These are phyloP conservation scores for Rhodomyrtus psidioides DNA, from an alignment of 441 rosid genomes.

Conservation along the genomic window DNA sequence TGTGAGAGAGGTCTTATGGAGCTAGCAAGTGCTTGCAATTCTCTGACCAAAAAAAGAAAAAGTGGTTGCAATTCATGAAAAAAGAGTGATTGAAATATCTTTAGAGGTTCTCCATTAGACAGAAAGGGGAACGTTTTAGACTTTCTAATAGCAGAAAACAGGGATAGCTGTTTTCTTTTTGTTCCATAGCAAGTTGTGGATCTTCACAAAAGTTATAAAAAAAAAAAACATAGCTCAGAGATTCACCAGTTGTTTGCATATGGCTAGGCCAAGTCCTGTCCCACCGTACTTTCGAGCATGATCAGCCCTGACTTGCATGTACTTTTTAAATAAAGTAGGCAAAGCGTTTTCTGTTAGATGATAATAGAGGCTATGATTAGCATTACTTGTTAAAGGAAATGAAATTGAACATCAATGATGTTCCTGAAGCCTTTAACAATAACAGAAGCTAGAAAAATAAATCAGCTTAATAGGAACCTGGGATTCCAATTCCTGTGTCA, in stretches of 20 bases:
- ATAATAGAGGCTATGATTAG: constrained; percentile 4
- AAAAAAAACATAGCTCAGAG: neutral
- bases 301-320: constrained; percentile 96
- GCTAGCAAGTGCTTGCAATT: too few species aligned
- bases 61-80: neutral
- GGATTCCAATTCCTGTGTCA: constrained; percentile 97
- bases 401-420: neutral
- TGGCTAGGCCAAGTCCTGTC: constrained; percentile 97
- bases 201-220: neutral
- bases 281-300: constrained; percentile 96
- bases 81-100: neutral
- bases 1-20: neutral
- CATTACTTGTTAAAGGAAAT: neutral
- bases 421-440: neutral
- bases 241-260: constrained; percentile 90
- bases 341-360: constrained; percentile 64
- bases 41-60: too few species aligned
- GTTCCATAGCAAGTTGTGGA: neutral
- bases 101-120: neutral
- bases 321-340: constrained; percentile 75
- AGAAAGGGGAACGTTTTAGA: neutral
- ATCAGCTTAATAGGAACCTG: constrained; percentile 36
- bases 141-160: neutral
- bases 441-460: neutral
- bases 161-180: neutral